phyloP scores from a whole-genome alignment of 108 stramenopile species.

The Nitzschia palea region DNA sequence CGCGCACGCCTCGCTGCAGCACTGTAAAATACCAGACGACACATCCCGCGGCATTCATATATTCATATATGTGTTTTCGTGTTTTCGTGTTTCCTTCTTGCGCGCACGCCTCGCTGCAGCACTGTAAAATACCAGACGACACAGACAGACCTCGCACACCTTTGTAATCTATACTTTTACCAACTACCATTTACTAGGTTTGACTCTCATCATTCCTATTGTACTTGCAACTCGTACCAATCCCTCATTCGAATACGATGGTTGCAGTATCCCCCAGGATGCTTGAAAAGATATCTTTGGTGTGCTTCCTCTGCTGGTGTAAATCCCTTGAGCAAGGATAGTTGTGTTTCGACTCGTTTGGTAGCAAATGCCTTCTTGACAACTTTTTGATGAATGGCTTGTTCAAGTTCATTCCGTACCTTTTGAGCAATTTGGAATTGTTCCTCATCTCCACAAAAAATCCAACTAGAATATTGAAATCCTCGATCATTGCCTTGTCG shows the following conservation, averaged over 20 bases:
- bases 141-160: too few relatives aligned
- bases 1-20: too few relatives aligned
- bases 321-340: conserved; percentile 25
- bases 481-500: conserved; percentile 77
- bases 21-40: too few relatives aligned
- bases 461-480: conserved; percentile 62
- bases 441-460: conserved; percentile 56
- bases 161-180: too few relatives aligned
- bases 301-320: conserved; percentile 45
- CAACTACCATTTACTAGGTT: too few relatives aligned
- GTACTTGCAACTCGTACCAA: conserved; percentile 27
- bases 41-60: too few relatives aligned
- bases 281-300: conserved; percentile 54
- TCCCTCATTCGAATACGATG: conserved; percentile 39
- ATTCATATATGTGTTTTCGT: too few relatives aligned
- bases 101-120: too few relatives aligned
- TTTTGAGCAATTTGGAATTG: conserved; percentile 43
- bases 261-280: conserved; percentile 52
- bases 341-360: conserved; percentile 26
- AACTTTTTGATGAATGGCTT: neutral
- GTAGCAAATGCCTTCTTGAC: conserved; percentile 18
- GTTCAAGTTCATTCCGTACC: conserved; percentile 36
- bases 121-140: too few relatives aligned
- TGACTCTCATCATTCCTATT: too few relatives aligned
- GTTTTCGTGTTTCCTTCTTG: too few relatives aligned